phyloP scores from a whole-genome alignment of 192 early-diverging fungal species.

The Radiomyces spectabilis region DNA sequence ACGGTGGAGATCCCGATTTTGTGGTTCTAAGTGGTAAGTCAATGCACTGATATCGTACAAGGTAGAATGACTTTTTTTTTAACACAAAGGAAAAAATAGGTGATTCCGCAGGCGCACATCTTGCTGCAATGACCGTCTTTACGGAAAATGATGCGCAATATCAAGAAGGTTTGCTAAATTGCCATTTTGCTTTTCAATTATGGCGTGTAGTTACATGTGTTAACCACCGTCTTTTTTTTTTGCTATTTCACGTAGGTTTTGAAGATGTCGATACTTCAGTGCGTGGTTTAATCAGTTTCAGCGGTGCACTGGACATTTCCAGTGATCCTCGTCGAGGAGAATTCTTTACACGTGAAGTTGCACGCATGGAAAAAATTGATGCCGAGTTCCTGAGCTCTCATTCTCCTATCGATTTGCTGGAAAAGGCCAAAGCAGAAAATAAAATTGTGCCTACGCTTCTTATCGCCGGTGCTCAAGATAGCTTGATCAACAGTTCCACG shows the following conservation, averaged over 20 bases:
- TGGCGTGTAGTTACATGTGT: neutral
- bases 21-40: constrained; percentile 47
- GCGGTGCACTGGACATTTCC: constrained; percentile 11
- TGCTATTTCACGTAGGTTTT: neutral
- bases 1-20: constrained; percentile 59
- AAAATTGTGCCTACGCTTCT: constrained; percentile 5
- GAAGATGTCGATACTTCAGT: constrained; percentile 23
- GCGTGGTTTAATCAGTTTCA: constrained; percentile 15
- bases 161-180: constrained; percentile 6
- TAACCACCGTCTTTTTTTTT: neutral
- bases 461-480: constrained; percentile 1
- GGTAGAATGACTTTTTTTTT: neutral
- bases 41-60: neutral
- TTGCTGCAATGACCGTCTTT: constrained; percentile 16
- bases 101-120: constrained; percentile 22
- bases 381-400: neutral
- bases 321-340: neutral
- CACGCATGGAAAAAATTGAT: neutral
- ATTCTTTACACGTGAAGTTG: constrained; percentile 12
- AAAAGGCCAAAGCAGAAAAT: neutral
- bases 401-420: neutral
- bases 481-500: neutral
- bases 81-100: neutral
- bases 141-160: constrained; percentile 22
- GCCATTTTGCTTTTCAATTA: neutral